Base-by-base conservation (phyloP, 2,329 filamentous ascomycete species). In the Pseudogymnoascus sp. region DNA sequence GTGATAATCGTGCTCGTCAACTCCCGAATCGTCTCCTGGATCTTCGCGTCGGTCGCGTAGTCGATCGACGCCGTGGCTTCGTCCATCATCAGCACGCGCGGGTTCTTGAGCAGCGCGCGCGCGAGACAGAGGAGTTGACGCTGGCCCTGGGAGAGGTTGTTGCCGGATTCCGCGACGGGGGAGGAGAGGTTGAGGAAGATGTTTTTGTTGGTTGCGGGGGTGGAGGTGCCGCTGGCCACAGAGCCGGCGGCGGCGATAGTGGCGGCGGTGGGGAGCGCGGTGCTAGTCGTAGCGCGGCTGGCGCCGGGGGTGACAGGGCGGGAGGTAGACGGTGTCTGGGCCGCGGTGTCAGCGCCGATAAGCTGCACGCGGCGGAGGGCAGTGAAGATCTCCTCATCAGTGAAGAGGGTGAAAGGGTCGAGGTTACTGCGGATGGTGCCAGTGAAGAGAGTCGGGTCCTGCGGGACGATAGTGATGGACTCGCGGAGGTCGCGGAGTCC, bases 31-130 rank as follows among this genome's bases (percentile, higher is more conserved):
- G 94, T 97, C 69, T 90, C 91, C 75, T 99, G 94, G 67, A 99
- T 97, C 77, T 96, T 97, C 58, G 87, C 81, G 70, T 99, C 94
- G 1, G 94, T 99, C 4, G 87, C 88, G 74, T 97, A 97, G 76
- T 99, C 94, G 70, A 99, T 97, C 0, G 90, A 96, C 0, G 94
- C 94, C 0, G 94, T 99, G 0, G 94, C 94, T 78, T 99, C 94
- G 74, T 99, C 94, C 94, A 99, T 97, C 70, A 99, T 88, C n/a
- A 99, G 79, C 1, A 99, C 91, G 65, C 89, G 92, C 0, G 94
- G 92, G 34, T 85, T 84, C 75, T 96, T 97, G 65, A 99, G 87
- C 67, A 99, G 84, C 0, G 94, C 94, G 61, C 94, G 87, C 0
- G 93, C 94, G 8, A 99, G 84, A 71, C 94, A 99, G 61, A 99